Base-by-base conservation (phyloP, 2,329 filamentous ascomycete genomes). In the Diaporthe ampelina region DNA sequence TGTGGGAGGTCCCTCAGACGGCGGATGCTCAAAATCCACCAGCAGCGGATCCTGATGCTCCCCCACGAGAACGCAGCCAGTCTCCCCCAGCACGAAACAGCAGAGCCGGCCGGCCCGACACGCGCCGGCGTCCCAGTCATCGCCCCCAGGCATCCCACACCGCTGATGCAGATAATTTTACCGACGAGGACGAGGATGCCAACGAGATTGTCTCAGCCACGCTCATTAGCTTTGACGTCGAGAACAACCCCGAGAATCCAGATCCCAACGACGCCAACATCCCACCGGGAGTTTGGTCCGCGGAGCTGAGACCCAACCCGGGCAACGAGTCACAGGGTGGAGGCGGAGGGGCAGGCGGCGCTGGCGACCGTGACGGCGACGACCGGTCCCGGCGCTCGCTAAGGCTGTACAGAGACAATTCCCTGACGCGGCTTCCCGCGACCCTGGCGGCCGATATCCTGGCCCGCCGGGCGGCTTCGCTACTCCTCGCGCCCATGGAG, bases 221-320 rank as follows among this genome's bases (percentile, higher is more conserved):
- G 0, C 81, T 91, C 7, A 91, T 91, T 69, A 91, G 88, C 76
- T 91, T 91, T 73, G 90, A 91, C 73, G 89, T 91, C 37, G 90
- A 91, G 76, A 87, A 89, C 0, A 87, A 86, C 4, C 89, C 91
- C 61, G 83, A 88, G 0, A 85, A 84, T 4, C 87, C 68, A 1
- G 73, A 72, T 24, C 75, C 75, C 52, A 70, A 74, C 29, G 72
- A 75, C 48, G 56, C 37, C 37, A 75, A 89, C 63, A 84, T 85
- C 3, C 86, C 87, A 1, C 82, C 86, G 1, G 89, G 88, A 19
- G 79, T 89, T 1, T 91, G 90, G 90, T 89, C 88, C 5, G 89
- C 90, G 17, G 90, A 91, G 78, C 80, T 91, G 24, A 86, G 89
- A 0, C 88, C 89, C 3, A 91, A 86, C 74, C 80, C 82, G 35